Evolutionary conservation across 306 rosid genomes (phyloP).

Genomic region (Psophocarpus tetragonolobus): DNA sequence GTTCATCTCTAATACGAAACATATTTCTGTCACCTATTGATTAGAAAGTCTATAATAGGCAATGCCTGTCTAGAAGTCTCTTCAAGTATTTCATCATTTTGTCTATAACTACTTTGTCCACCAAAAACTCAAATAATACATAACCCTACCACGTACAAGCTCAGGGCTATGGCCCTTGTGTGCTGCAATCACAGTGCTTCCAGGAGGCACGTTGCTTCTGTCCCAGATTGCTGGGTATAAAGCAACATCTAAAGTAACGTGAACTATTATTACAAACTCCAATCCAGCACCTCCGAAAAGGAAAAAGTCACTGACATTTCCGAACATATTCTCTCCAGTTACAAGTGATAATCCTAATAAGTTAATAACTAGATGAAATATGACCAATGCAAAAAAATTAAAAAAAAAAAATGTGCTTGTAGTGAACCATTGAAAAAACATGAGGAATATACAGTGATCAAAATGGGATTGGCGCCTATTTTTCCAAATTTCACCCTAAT

Average conservation of each 20-base stretch:
- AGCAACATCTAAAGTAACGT: slow-evolving; percentile 25
- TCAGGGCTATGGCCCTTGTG: slow-evolving; percentile 8
- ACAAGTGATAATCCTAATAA: slow-evolving; percentile 26
- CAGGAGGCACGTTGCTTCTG: slow-evolving; percentile 24
- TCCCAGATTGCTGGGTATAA: slow-evolving; percentile 17
- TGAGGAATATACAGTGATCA: slow-evolving; percentile 16
- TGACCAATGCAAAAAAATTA: neutral
- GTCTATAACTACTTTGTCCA: neutral
- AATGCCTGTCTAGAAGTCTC: neutral
- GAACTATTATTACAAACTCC: neutral
- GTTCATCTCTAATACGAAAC: neutral
- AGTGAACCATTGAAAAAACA: slow-evolving; percentile 1
- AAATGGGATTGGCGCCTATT: slow-evolving; percentile 10
- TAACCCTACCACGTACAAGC: slow-evolving; percentile 25
- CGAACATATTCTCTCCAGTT: slow-evolving; percentile 13
- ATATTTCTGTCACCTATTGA: neutral
- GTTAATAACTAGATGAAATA: neutral
- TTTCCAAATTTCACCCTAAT: slow-evolving; percentile 19
- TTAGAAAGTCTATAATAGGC: neutral
- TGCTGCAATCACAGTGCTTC: slow-evolving; percentile 7
- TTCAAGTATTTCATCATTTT: neutral
- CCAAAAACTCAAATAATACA: slow-evolving; percentile 24
- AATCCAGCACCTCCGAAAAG: slow-evolving; percentile 6
- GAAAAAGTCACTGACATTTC: slow-evolving; percentile 23
- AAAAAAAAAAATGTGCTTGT: neutral